Conservation (phyloP, 352 stramenopile genomes). For the Globisporangium polare region DNA sequence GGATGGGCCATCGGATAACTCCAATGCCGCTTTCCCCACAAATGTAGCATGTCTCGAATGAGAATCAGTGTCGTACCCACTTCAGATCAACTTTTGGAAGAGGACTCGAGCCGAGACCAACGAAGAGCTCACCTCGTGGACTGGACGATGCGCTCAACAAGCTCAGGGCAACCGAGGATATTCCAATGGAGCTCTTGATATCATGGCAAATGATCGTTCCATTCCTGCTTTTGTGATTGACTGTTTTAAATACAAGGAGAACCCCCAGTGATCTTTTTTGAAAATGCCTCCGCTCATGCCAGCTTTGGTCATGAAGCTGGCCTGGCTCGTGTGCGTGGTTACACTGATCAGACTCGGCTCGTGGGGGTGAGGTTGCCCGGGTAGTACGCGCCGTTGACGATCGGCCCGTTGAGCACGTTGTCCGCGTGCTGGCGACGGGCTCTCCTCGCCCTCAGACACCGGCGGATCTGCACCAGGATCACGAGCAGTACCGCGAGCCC, state of each 20-base stretch:
- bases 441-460: conserved; percentile 2
- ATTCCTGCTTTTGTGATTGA: neutral
- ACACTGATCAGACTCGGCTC: neutral
- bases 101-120: too few relatives aligned
- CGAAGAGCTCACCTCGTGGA: neutral
- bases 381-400: conserved; percentile 7
- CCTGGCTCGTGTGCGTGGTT: neutral
- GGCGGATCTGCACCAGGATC: conserved; percentile 10
- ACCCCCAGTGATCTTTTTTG: neutral
- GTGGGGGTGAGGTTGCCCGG: conserved; percentile 13
- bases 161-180: neutral
- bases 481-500: conserved; percentile 21
- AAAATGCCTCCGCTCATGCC: neutral
- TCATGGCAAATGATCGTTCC: too few relatives aligned
- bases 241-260: neutral
- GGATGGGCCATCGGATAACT: neutral
- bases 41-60: neutral
- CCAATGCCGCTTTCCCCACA: neutral
- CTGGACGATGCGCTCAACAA: neutral
- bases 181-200: neutral
- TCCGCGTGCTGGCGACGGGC: neutral
- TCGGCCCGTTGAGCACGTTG: neutral
- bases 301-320: neutral
- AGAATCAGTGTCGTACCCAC: neutral
- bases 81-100: too few relatives aligned